These are phyloP conservation scores for Salix caprea DNA, from an alignment of 345 rosid species.

Conservation along the genomic window DNA sequence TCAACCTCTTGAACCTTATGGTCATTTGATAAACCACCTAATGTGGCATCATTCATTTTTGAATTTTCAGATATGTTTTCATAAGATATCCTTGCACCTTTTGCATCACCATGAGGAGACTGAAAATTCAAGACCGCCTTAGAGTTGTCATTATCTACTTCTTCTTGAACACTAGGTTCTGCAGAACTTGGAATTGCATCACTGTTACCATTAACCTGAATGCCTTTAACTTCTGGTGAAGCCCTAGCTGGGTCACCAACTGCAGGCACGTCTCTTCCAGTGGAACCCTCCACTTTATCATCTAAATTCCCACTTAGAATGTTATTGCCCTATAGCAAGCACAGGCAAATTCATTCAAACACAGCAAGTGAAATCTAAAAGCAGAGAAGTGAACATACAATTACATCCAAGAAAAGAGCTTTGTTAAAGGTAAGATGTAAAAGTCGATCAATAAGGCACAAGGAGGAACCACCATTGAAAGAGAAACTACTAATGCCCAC, in stretches of 20 bases:
- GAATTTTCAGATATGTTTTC: slow-evolving; percentile 32
- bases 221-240: slow-evolving; percentile 31
- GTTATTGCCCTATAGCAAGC: slow-evolving; percentile 42
- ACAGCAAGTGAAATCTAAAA: background rate
- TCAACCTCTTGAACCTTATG: slow-evolving; percentile 35
- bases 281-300: slow-evolving; percentile 32
- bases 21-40: slow-evolving; percentile 34
- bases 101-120: slow-evolving; percentile 33
- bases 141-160: slow-evolving; percentile 30
- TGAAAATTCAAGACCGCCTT: slow-evolving; percentile 24
- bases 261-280: slow-evolving; percentile 29
- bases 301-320: slow-evolving; percentile 24
- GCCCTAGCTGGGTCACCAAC: slow-evolving; percentile 24
- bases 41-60: slow-evolving; percentile 25
- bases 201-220: slow-evolving; percentile 24
- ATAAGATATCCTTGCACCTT: slow-evolving; percentile 25
- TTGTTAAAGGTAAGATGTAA: background rate
- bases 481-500: background rate
- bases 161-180: slow-evolving; percentile 27
- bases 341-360: slow-evolving; percentile 9
- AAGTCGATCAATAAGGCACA: background rate
- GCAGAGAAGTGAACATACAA: background rate
- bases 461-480: background rate
- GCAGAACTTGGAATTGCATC: slow-evolving; percentile 23
- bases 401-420: background rate